A percentile compares a stretch with the other conserved stretches of the same genome.
Evolutionary conservation across 768 basidiomycete genomes (phyloP).

Genomic region (Gloeopeniophorella convolvens): DNA sequence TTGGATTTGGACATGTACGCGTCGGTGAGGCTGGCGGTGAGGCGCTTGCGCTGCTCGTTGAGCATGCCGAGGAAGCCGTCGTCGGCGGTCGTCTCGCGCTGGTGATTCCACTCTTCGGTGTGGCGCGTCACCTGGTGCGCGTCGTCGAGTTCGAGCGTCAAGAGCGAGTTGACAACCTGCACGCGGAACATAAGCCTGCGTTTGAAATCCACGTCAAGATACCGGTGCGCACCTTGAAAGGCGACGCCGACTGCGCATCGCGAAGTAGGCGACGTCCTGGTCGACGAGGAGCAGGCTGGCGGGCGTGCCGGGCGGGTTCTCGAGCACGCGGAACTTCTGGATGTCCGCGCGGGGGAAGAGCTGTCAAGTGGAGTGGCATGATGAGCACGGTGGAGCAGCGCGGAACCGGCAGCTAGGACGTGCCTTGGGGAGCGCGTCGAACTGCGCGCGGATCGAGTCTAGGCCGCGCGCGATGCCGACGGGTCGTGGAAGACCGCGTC

Average conservation of each 20-base stretch:
- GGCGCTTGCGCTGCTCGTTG: conserved; percentile 40
- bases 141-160: conserved; percentile 36
- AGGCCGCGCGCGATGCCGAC: conserved; percentile 38
- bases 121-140: conserved; percentile 34
- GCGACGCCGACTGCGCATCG: conserved; percentile 30
- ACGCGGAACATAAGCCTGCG: neutral
- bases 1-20: conserved; percentile 28
- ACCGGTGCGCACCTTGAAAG: conserved; percentile 36
- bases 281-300: conserved; percentile 38
- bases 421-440: conserved; percentile 40
- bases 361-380: conserved; percentile 21
- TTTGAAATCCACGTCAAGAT: no score
- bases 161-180: conserved; percentile 37
- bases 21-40: conserved; percentile 33
- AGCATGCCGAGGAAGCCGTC: conserved; percentile 40
- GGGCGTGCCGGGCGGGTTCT: conserved; percentile 34
- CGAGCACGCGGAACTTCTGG: conserved; percentile 35
- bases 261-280: conserved; percentile 43
- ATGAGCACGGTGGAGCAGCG: neutral
- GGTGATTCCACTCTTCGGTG: conserved; percentile 42
- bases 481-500: conserved; percentile 40
- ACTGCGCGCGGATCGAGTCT: conserved; percentile 37
- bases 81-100: conserved; percentile 29
- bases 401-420: neutral
- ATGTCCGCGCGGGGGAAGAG: conserved; percentile 40